Evolutionary conservation across 352 stramenopile genomes (phyloP), one percentile per base, ranked within the genome.

Genomic region (Phytophthora fragariae): DNA sequence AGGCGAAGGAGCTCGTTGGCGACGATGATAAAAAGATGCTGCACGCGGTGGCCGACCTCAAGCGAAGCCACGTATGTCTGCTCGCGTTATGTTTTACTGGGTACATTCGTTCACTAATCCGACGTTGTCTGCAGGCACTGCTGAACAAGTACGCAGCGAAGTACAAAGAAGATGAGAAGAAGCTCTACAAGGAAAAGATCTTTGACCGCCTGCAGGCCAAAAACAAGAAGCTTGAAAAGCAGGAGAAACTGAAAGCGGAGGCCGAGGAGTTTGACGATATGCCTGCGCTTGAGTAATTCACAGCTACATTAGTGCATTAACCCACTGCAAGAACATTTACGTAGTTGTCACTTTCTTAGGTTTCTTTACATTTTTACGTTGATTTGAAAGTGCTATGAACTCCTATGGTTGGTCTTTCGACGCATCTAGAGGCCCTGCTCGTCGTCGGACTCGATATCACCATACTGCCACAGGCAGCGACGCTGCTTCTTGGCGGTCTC

Each of bases 371-470:
- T 68, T 60, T 73, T 69, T 64, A 75, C 41, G 49, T 11, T 56
- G 60, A 62, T 50, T 77, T 66, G 27, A 63, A 76, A 63, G 57
- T 49, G 62, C 58, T 69, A 67, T 55, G 49, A 53, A 37, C 33
- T 77, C 56, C 69, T 75, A 77, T 56, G 58, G 57, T 46, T 39
- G 27, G 54, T 53, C 44, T 53, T 65, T 63, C 9, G 27, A 54
- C 47, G 37, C 49, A 19, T 57, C 68, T 77, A 81, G 21, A 80
- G 41, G 17, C 70, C 68, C 8, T 82, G 52, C 65, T 98, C 96
- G 65, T 99, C 97, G 64, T 99, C 96, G 63, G 98, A 98, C 70
- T 98, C 95, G 54, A 99, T 93, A 72, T 99, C 97, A 24, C 97
- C 97, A 80, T 99, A 99, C 68, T 93, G 88, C 97, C 97, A 99